phyloP scores from a whole-genome alignment of 257 asterid species.

The Vinca minor region DNA sequence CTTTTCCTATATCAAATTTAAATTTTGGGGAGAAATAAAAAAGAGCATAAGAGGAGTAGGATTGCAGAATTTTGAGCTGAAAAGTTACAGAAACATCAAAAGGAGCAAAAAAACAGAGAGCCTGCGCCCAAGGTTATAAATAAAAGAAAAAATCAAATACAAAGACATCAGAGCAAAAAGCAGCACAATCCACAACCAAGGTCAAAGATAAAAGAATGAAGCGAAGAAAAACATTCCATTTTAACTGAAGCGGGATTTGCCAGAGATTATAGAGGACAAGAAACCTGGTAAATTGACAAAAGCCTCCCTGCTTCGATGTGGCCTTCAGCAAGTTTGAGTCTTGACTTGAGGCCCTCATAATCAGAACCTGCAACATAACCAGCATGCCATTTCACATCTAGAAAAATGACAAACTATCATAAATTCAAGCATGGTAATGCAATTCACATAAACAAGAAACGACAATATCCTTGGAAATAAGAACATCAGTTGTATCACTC shows the following conservation, averaged over 20 bases:
- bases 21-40: background rate
- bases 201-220: background rate
- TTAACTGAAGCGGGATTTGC: background rate
- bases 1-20: background rate
- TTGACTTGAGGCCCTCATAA: constrained; percentile 46
- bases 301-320: constrained; percentile 93
- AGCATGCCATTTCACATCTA: background rate
- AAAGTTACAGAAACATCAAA: background rate
- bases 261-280: too few relatives aligned
- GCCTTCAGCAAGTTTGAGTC: constrained; percentile 73
- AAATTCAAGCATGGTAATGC: background rate
- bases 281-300: constrained; percentile 74
- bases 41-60: background rate
- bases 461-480: background rate
- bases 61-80: background rate
- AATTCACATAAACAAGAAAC: background rate
- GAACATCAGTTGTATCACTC: background rate
- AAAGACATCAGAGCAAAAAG: background rate
- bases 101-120: background rate
- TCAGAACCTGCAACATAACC: constrained; percentile 37
- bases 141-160: background rate
- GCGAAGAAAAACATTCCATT: constrained; percentile 1
- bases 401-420: background rate
- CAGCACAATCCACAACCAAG: background rate
- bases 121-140: background rate